Evolutionary conservation across 495 filamentous ascomycete genomes (phyloP).

Genomic region (Aspergillus indologenus): DNA sequence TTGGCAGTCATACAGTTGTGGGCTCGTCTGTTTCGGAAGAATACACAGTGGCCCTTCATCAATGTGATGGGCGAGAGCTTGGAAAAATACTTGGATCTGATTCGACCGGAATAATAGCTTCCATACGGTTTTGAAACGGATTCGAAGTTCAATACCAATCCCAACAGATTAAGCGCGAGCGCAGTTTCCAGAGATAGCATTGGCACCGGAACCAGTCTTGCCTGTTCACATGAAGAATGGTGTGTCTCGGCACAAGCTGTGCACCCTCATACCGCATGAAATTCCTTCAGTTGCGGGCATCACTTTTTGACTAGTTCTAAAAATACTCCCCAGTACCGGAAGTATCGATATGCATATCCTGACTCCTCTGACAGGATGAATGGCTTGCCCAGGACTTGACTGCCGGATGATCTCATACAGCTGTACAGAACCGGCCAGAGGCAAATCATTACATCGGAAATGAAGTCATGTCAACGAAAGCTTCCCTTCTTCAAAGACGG

Average conservation of each 20-base stretch:
- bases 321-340: not conserved
- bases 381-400: not conserved
- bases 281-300: no score
- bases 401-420: not conserved
- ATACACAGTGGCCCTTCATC: slow-evolving; percentile 43
- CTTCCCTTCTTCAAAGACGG: not conserved
- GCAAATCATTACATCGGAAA: not conserved
- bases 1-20: slow-evolving; percentile 36
- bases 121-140: not conserved
- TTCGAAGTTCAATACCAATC: not conserved
- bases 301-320: not conserved
- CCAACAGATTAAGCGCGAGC: not conserved
- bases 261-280: no score
- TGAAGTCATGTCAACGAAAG: not conserved
- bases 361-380: not conserved
- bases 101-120: slow-evolving; percentile 8
- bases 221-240: not conserved
- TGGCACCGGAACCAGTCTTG: not conserved
- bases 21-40: slow-evolving; percentile 37
- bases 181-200: not conserved
- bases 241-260: not conserved
- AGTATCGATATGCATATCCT: not conserved
- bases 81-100: slow-evolving; percentile 33
- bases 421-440: not conserved
- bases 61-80: slow-evolving; percentile 38